phyloP scores from a whole-genome alignment of 306 rosid species.

The Herpetospermum pedunculosum region DNA sequence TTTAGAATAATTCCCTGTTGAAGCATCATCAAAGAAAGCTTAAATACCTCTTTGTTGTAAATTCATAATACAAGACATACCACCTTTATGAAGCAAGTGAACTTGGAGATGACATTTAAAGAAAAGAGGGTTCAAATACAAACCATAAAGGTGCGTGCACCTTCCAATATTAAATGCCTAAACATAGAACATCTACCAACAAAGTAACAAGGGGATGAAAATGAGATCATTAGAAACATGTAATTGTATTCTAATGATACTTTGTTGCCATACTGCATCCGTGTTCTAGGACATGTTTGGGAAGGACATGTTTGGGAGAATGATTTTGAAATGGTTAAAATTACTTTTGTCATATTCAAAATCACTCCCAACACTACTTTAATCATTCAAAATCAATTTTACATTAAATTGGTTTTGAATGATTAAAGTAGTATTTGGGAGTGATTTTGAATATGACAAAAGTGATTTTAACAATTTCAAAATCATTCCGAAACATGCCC shows the following conservation, averaged over 20 bases:
- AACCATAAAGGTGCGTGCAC: neutral
- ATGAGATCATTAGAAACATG: neutral
- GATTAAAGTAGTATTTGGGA: too few relatives aligned
- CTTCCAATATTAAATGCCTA: neutral
- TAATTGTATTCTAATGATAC: neutral
- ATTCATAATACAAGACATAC: neutral
- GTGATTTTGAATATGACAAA: too few relatives aligned
- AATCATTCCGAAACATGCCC: too few relatives aligned
- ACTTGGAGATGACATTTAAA: neutral
- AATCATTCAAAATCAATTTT: too few relatives aligned
- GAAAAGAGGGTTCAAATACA: neutral
- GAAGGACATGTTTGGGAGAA: too few relatives aligned
- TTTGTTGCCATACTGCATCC: neutral
- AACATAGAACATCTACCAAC: neutral
- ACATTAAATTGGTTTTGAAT: too few relatives aligned
- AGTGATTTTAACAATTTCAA: too few relatives aligned
- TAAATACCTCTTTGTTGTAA: neutral
- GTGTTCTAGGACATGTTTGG: too few relatives aligned
- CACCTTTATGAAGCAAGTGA: neutral
- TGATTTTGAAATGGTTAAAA: too few relatives aligned
- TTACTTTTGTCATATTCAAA: too few relatives aligned
- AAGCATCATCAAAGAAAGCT: constrained; percentile 10
- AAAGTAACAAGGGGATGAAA: neutral
- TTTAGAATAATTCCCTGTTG: constrained; percentile 74
- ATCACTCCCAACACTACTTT: too few relatives aligned